These are phyloP conservation scores for Aspergillus asperescens DNA, from an alignment of 495 filamentous ascomycete species.

Conservation along the genomic window DNA sequence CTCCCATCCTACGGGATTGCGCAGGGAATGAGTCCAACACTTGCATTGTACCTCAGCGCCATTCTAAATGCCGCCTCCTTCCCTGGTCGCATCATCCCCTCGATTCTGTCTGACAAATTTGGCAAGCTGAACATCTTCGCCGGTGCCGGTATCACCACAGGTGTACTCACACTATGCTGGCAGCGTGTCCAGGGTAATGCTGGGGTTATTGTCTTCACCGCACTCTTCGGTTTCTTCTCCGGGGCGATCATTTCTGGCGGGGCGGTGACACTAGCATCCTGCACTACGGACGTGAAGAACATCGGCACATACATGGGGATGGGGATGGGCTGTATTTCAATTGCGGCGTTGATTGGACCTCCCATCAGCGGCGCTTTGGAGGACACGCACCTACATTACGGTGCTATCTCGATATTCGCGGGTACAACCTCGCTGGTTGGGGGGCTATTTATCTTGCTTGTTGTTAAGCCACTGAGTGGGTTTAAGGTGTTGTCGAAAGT, in stretches of 20 bases:
- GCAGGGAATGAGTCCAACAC: constrained; percentile 1
- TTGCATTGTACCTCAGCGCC: constrained; percentile 12
- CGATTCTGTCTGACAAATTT: constrained; percentile 9
- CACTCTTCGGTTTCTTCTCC: constrained; percentile 30
- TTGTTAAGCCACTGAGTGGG: constrained; percentile 8
- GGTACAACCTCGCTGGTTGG: constrained; percentile 34
- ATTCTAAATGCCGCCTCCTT: constrained; percentile 14
- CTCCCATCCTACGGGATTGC: constrained; percentile 3
- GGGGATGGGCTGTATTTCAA: constrained; percentile 41
- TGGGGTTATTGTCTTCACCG: constrained; percentile 29
- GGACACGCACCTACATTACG: constrained; percentile 35
- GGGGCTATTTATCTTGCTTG: constrained; percentile 1
- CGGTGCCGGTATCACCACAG: constrained; percentile 18
- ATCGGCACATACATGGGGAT: constrained; percentile 54
- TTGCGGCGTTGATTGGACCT: constrained; percentile 47
- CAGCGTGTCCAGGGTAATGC: constrained; percentile 19
- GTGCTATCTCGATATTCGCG: constrained; percentile 42
- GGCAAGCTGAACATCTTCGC: constrained; percentile 11
- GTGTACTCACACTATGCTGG: constrained; percentile 29
- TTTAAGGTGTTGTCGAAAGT: constrained; percentile 1
- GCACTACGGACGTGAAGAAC: constrained; percentile 36
- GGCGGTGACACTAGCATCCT: constrained; percentile 38
- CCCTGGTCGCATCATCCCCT: constrained; percentile 4
- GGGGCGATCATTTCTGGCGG: constrained; percentile 44
- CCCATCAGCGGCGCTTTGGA: constrained; percentile 48